These are phyloP conservation scores for Dryadomyces quercus-mongolicae DNA, from an alignment of 2,329 filamentous ascomycete species.

Conservation along the genomic window DNA sequence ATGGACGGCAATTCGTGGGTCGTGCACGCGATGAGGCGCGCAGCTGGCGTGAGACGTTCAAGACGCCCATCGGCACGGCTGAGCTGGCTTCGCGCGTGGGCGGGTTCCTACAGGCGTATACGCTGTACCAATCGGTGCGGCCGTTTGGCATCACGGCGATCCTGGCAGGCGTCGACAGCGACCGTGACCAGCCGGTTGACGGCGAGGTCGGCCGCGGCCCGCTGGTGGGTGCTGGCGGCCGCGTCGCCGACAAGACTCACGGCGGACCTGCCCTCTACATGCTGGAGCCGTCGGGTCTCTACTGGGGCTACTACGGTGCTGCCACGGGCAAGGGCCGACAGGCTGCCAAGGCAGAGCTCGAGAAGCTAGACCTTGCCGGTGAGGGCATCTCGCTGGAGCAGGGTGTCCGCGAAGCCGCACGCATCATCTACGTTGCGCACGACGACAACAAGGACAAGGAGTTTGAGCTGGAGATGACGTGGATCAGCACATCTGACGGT, in stretches of 20 bases:
- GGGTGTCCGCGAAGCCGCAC: conserved; percentile 88
- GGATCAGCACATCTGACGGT: conserved; percentile 76
- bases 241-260: conserved; percentile 58
- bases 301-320: conserved; percentile 98
- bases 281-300: conserved; percentile 94
- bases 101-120: conserved; percentile 93
- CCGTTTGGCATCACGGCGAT: conserved; percentile 96
- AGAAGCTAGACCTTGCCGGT: conserved; percentile 84
- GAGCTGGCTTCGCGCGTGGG: conserved; percentile 89
- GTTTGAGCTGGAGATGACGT: conserved; percentile 98
- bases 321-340: conserved; percentile 95
- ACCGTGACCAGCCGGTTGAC: conserved; percentile 74
- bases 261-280: conserved; percentile 95
- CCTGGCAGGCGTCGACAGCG: conserved; percentile 84
- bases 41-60: conserved; percentile 87
- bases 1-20: conserved; percentile 89
- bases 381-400: conserved; percentile 69
- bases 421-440: conserved; percentile 95
- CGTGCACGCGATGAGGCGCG: conserved; percentile 88
- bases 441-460: conserved; percentile 99
- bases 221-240: conserved; percentile 68
- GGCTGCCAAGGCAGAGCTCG: conserved; percentile 92
- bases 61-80: conserved; percentile 79
- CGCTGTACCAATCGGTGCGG: conserved; percentile 89
- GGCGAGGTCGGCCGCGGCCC: conserved; percentile 82